phyloP scores from a whole-genome alignment of 768 basidiomycete genomes.

The Suillus clintonianus region DNA sequence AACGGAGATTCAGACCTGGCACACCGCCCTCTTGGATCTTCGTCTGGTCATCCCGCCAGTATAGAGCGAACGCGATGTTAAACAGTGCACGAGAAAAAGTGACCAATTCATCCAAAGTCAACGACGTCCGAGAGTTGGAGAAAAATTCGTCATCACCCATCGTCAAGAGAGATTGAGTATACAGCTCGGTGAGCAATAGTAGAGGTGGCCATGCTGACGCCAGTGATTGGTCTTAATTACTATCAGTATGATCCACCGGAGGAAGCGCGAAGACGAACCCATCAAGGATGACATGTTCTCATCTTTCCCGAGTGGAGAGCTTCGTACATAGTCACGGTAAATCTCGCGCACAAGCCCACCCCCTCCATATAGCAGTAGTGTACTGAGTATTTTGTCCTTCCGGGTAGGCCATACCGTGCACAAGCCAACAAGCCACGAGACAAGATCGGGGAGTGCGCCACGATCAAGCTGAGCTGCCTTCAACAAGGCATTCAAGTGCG shows the following conservation, averaged over 20 bases:
- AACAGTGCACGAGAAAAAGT: slow-evolving; percentile 76
- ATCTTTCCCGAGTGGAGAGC: slow-evolving; percentile 62
- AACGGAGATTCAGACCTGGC: slow-evolving; percentile 43
- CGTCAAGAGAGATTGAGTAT: slow-evolving; percentile 81
- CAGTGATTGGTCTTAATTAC: slow-evolving; percentile 44
- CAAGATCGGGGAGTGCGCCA: slow-evolving; percentile 46
- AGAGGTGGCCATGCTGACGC: slow-evolving; percentile 63
- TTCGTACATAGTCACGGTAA: slow-evolving; percentile 66
- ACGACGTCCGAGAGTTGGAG: slow-evolving; percentile 66
- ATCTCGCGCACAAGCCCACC: slow-evolving; percentile 73
- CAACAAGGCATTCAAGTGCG: slow-evolving; percentile 61
- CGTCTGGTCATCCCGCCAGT: slow-evolving; percentile 54
- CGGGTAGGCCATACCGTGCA: slow-evolving; percentile 60
- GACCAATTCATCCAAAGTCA: slow-evolving; percentile 79
- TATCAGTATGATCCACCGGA: slow-evolving; percentile 4
- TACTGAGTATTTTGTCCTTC: slow-evolving; percentile 58
- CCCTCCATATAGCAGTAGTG: slow-evolving; percentile 51
- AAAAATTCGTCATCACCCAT: slow-evolving; percentile 99
- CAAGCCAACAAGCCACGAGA: slow-evolving; percentile 59
- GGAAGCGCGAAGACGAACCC: slow-evolving; percentile 33
- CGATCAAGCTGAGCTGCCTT: slow-evolving; percentile 41
- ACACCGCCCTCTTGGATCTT: slow-evolving; percentile 42
- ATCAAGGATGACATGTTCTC: slow-evolving; percentile 38
- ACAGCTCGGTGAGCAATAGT: slow-evolving; percentile 78
- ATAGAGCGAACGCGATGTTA: slow-evolving; percentile 82